These are phyloP conservation scores for Russula olivacea DNA, from an alignment of 768 basidiomycete genomes.

Conservation along the genomic window DNA sequence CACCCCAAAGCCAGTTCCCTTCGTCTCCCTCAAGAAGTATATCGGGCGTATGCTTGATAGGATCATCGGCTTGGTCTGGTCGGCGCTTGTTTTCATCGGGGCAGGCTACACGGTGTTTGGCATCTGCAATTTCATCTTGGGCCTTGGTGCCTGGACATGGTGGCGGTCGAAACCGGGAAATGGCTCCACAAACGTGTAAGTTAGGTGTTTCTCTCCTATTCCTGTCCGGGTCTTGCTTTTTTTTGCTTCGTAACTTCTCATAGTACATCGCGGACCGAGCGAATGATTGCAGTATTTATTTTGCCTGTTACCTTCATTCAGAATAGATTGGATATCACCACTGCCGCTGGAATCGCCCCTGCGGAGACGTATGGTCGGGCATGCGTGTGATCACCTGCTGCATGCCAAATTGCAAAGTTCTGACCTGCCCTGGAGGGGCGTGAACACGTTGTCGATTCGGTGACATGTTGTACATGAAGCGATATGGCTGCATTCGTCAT, in stretches of 20 bases:
- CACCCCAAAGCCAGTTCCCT: constrained; percentile 48
- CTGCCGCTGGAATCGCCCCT: not conserved
- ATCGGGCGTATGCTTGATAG: constrained; percentile 65
- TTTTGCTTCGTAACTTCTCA: not conserved
- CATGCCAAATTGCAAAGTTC: not conserved
- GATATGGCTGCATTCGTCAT: not conserved
- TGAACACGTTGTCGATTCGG: not conserved
- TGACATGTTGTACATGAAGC: not conserved
- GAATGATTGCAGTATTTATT: not conserved
- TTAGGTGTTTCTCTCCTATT: not conserved
- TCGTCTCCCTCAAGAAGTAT: constrained; percentile 51
- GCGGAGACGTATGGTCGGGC: constrained; percentile 1
- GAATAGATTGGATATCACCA: not conserved
- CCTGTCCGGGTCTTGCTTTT: not conserved
- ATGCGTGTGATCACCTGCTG: not conserved
- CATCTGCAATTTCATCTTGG: constrained; percentile 64
- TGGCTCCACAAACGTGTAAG: constrained; percentile 9
- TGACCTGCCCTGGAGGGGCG: not conserved
- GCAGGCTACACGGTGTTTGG: constrained; percentile 70
- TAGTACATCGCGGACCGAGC: not conserved
- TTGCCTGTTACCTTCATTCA: not conserved
- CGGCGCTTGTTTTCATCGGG: constrained; percentile 64
- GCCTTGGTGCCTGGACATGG: constrained; percentile 61
- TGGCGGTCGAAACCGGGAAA: constrained; percentile 20
- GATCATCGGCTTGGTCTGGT: constrained; percentile 75